Conservation (phyloP, 768 basidiomycete genomes). For the Botryobasidium botryosum region DNA sequence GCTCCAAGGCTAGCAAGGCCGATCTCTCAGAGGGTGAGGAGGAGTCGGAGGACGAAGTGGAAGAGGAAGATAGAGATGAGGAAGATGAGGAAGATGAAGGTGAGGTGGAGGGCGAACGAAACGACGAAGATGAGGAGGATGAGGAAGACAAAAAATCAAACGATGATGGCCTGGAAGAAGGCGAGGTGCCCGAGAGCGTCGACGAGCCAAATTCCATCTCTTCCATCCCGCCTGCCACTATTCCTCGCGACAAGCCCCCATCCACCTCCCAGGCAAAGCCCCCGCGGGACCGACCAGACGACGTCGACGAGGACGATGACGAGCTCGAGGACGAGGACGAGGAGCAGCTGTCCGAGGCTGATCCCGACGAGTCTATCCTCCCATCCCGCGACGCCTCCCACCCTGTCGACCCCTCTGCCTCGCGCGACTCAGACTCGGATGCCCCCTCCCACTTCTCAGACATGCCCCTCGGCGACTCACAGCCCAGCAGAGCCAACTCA, state of each 20-base stretch:
- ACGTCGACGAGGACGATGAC: conserved; percentile 11
- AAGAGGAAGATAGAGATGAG: no score
- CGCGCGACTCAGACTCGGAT: conserved; percentile 19
- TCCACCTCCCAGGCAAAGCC: not conserved
- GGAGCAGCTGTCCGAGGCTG: conserved; percentile 15
- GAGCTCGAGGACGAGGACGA: conserved; percentile 17
- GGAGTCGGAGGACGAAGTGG: not conserved
- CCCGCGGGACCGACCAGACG: conserved; percentile 5
- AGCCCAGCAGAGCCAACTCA: conserved; percentile 19
- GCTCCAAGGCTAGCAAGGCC: no score
- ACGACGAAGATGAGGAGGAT: not conserved
- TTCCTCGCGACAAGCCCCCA: not conserved
- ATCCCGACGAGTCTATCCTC: conserved; percentile 13
- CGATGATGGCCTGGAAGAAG: conserved; percentile 21
- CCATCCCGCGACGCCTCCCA: conserved; percentile 17
- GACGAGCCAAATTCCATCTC: not conserved
- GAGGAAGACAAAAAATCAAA: not conserved
- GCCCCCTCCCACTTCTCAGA: conserved; percentile 4
- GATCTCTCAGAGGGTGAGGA: no score
- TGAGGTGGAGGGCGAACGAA: no score
- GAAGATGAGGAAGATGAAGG: no score
- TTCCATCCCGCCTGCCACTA: not conserved
- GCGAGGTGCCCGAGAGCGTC: conserved; percentile 22
- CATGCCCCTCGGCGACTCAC: conserved; percentile 13
- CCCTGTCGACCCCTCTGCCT: conserved; percentile 15